Evolutionary conservation across 148 eudicot species (phyloP), one percentile per base, ranked within the genome.

Genomic region (Pouteria glomerata): DNA sequence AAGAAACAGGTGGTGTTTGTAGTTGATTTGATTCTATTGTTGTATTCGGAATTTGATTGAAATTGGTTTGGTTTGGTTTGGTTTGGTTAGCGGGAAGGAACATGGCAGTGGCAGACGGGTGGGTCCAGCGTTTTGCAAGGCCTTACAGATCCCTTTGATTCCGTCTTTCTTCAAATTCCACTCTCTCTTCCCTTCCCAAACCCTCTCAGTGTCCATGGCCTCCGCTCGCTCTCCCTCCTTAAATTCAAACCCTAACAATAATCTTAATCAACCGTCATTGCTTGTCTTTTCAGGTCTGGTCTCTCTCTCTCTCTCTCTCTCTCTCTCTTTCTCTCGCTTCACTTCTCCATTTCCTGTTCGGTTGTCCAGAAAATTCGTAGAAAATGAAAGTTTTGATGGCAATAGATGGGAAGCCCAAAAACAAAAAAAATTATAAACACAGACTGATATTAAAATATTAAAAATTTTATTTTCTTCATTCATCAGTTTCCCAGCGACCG

Each of bases 221-320:
- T 37, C 77, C 37, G 4, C 73, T 41, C 52, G 64, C 35, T 21
- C 65, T 65, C 8, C 64, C 4, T 62, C 56, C 55, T 55, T 7
- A 35, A 70, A 1, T 30, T 77, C 34, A 23, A 63, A 47, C 70
- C 74, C 57, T 34, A 19, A 6, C 60, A 66, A 68, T 39, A 73
- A 53, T 24, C 31, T 66, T 16, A 39, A 69, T 50, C 83, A 73
- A 16, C 93, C 93, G 15, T 87, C 97, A 50, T 75, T 91, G 74
- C 88, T 89, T 33, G 91, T 91, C 69, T 91, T 91, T 77, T 91
- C 97, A 73, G 91, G 97, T 91, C 69, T 30, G 68, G 4, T 33
- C 6, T 12, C 37, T 61, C 30, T 30, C 64, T 66, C 21, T 72
- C 60, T 68, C 57, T 30, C 7, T 30, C 48, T 67, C 14, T 65